phyloP scores from a whole-genome alignment of 2,329 filamentous ascomycete genomes.

The Talaromyces rugulosus region DNA sequence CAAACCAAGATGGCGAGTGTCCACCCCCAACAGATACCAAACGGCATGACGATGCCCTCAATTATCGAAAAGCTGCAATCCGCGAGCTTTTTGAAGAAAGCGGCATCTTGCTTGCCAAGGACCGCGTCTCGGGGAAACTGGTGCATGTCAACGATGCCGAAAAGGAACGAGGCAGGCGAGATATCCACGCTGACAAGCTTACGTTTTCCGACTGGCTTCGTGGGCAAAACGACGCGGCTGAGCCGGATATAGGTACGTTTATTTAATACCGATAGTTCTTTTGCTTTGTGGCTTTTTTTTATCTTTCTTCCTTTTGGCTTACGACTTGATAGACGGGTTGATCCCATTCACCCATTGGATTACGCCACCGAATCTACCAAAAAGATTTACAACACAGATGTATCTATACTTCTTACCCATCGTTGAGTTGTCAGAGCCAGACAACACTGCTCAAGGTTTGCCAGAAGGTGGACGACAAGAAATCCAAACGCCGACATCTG shows the following conservation, averaged over 20 bases:
- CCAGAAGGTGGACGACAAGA: slow-evolving; percentile 47
- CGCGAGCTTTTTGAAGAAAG: slow-evolving; percentile 95
- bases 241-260: slow-evolving; percentile 54
- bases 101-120: slow-evolving; percentile 71
- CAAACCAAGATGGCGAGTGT: slow-evolving; percentile 65
- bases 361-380: slow-evolving; percentile 67
- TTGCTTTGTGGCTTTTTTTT: not conserved
- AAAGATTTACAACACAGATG: slow-evolving; percentile 92
- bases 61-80: slow-evolving; percentile 78
- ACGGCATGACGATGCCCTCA: slow-evolving; percentile 65
- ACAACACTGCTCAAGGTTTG: slow-evolving; percentile 22
- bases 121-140: slow-evolving; percentile 42
- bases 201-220: slow-evolving; percentile 65
- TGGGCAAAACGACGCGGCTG: slow-evolving; percentile 29
- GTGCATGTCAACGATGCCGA: slow-evolving; percentile 58
- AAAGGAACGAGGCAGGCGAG: slow-evolving; percentile 61
- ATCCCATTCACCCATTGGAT: slow-evolving; percentile 89
- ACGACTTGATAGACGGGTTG: slow-evolving; percentile 50
- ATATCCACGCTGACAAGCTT: slow-evolving; percentile 63
- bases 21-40: slow-evolving; percentile 44
- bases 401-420: slow-evolving; percentile 85
- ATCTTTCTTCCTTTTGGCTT: not conserved
- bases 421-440: slow-evolving; percentile 27
- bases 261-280: not conserved
- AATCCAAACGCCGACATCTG: slow-evolving; percentile 66